A percentile compares a stretch with the other conserved stretches of the same genome.
Evolutionary conservation across 306 rosid species (phyloP).

Genomic region (Astragalus glycyphyllos): DNA sequence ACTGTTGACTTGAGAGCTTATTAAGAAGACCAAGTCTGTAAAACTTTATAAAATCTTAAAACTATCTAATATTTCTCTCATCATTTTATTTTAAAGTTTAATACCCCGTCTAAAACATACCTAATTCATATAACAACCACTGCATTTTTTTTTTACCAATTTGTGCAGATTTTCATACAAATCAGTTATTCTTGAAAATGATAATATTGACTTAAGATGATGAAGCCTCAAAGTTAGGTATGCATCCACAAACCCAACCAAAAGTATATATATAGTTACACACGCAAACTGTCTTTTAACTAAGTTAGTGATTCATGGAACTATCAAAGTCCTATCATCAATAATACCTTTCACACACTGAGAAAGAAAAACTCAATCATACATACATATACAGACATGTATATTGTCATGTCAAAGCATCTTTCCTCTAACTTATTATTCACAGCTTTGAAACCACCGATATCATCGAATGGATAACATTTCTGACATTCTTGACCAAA

Average conservation of each 20-base stretch:
- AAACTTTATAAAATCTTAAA: too few species aligned
- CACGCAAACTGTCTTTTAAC: slow-evolving; percentile 39
- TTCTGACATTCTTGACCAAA: slow-evolving; percentile 32
- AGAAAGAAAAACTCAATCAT: slow-evolving; percentile 13
- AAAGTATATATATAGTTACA: slow-evolving; percentile 31
- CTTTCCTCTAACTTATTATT: slow-evolving; percentile 12
- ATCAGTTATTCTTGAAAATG: not conserved
- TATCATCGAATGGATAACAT: slow-evolving; percentile 5
- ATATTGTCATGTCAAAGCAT: slow-evolving; percentile 39
- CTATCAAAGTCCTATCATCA: slow-evolving; percentile 39
- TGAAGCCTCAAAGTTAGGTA: slow-evolving; percentile 48
- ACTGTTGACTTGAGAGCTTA: too few species aligned
- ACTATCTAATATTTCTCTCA: too few species aligned
- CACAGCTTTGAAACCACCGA: slow-evolving; percentile 35
- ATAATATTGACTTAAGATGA: slow-evolving; percentile 8
- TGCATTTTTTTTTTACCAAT: not conserved
- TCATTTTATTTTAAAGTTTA: too few species aligned
- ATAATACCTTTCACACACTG: slow-evolving; percentile 37
- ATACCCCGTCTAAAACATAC: too few species aligned
- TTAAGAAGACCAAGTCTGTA: too few species aligned
- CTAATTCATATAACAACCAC: not conserved
- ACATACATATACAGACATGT: not conserved
- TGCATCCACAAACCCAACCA: slow-evolving; percentile 39
- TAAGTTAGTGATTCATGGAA: slow-evolving; percentile 38
- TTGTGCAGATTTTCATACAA: not conserved